Base-by-base conservation (phyloP, 192 early-diverging fungal species). In the Helicostylum pulchrum region DNA sequence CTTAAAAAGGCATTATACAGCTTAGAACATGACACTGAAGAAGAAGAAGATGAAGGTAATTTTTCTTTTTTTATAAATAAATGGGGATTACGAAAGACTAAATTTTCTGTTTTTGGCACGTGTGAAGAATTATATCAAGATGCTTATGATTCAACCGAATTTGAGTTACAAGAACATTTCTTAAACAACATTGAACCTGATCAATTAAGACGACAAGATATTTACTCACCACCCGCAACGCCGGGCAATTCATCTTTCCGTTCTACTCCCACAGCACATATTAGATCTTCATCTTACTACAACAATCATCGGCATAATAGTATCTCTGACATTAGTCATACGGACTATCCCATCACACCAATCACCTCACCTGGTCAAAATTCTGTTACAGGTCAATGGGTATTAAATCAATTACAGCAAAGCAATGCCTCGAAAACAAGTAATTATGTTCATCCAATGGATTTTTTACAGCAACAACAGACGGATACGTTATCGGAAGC, bases 291-390 rank as follows among this genome's bases (percentile, higher is more conserved):
- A 14, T 36, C 14, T 51, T 20, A 20, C 30, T 14, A 31, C 48
- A 62, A 30, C 39, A 46, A 61, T 20, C 15, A 61, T 43, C 42
- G 26, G 31, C 45, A 61, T 15, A 21, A 21, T 9, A 59, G 21
- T 39, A 7, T 30, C 14, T 59, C 42, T 11, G 57, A 59, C 12
- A 23, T 36, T 21, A 59, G 20, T 15, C 57, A 59, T 26, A 17
- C 51, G 0, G 66, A 68, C 36, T 68, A 68, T 46, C 66, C 66
- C 10, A 19, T 61, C 4, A 68, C 66, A 42, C 66, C 66, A 20
- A 48, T 53, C 17, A 54, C 57, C 4, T 61, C 59, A 12, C 66
- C 66, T 7, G 52, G 56, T 14, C 49, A 53, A 19, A 43, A 59
- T 15, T 26, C 57, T 9, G 57, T 59, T 14, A 59, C 57, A 15